Evolutionary conservation across 495 filamentous ascomycete species (phyloP), one percentile per base, ranked within the genome.

Genomic region (Lophiotrema nucula): DNA sequence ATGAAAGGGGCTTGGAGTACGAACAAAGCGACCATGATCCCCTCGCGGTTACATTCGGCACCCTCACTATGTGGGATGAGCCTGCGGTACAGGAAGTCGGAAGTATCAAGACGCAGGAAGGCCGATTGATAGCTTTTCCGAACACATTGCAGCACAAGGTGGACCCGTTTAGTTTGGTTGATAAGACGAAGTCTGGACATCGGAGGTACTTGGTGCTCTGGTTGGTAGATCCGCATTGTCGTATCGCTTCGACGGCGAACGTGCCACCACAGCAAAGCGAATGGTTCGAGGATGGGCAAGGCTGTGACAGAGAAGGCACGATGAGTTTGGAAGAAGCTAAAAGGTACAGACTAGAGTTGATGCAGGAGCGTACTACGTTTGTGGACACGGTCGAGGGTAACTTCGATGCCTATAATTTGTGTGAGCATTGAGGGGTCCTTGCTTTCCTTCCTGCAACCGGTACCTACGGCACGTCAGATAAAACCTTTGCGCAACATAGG

Each of bases 111-210:
- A 67, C 66, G 13, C 35, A 25, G 4, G 12, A 50, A 10, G 56
- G 56, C 11, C 48, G 67, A 21, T 31, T 64, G 2, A 42, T 70
- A 12, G 58, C 53, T 8, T 70, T 69, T 42, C 67, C 63, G n/a
- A 69, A 67, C 47, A 50, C 63, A 16, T 33, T 67, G 23, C 68
- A 70, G 35, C 62, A 69, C 42, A 27, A 44, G 4, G 60, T 70
- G 15, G 10, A 23, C 1, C 51, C 63, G 1, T 70, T 69, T 56
- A 3, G 43, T 1, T 64, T 70, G 10, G 25, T 22, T 11, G 67
- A 69, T 54, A 38, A 51, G n/a, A 61, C 58, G 1, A 60, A 56
- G 33, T 59, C 66, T 10, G 67, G 67, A 2, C 63, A 68, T 38
- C 56, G 67, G 11, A 33, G 53, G 24, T 52, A 69, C 42, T 22